phyloP scores from a whole-genome alignment of 2,329 filamentous ascomycete species.

The Colletotrichum sp. region DNA sequence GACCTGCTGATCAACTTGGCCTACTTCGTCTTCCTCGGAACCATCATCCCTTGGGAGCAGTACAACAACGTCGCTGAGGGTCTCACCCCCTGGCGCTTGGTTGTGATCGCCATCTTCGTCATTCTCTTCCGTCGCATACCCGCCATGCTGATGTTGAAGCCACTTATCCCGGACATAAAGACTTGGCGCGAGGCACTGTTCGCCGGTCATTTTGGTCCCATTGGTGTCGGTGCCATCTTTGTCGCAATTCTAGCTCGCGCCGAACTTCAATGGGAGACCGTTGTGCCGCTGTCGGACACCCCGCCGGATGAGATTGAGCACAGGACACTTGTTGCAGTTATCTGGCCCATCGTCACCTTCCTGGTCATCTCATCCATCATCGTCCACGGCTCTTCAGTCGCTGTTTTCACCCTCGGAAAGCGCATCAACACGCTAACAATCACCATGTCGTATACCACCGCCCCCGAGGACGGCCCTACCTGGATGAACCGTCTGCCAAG shows the following conservation, averaged over 20 bases:
- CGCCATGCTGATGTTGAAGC: slow-evolving; percentile 90
- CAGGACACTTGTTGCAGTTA: slow-evolving; percentile 78
- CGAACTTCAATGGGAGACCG: slow-evolving; percentile 80
- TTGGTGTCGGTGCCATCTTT: slow-evolving; percentile 96
- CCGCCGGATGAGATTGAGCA: slow-evolving; percentile 61
- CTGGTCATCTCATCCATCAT: slow-evolving; percentile 93
- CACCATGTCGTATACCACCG: slow-evolving; percentile 94
- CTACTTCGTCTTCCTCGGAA: slow-evolving; percentile 97
- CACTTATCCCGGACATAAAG: slow-evolving; percentile 94
- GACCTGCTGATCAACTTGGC: slow-evolving; percentile 95
- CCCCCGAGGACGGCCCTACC: slow-evolving; percentile 83
- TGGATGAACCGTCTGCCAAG: slow-evolving; percentile 95
- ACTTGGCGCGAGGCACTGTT: slow-evolving; percentile 98
- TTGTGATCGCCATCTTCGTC: slow-evolving; percentile 93
- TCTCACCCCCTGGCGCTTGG: slow-evolving; percentile 83
- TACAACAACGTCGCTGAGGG: slow-evolving; percentile 81
- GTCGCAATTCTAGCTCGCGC: slow-evolving; percentile 90
- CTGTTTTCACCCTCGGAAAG: slow-evolving; percentile 96
- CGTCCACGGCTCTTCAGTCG: slow-evolving; percentile 96
- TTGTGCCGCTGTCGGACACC: slow-evolving; percentile 73
- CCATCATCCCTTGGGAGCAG: slow-evolving; percentile 94
- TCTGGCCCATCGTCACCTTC: slow-evolving; percentile 96
- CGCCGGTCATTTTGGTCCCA: slow-evolving; percentile 96
- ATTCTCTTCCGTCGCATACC: slow-evolving; percentile 96
- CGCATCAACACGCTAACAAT: slow-evolving; percentile 96